Evolutionary conservation across 768 basidiomycete genomes (phyloP), one percentile per base, ranked within the genome.

Genomic region (Russula earlei): DNA sequence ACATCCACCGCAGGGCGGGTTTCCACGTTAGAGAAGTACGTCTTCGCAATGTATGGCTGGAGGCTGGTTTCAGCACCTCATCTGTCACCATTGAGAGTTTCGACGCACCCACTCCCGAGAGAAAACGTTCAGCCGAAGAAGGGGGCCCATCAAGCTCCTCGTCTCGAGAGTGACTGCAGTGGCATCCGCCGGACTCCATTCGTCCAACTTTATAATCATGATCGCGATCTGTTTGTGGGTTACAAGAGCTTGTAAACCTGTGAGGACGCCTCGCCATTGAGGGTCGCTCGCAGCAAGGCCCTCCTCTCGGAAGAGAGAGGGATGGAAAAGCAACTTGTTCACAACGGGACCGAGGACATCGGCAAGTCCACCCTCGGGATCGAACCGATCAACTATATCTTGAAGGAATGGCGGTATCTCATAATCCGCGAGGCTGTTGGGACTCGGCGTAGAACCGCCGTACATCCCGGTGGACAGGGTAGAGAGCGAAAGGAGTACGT

Each of bases 1-100:
- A 95, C 72, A 62, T 95, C 91, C 15, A 75, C 77, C 12, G 79
- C 75, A 33, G 79, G 76, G 38, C 89, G 80, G 52, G 85, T 84
- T n/a, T 83, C 83, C 0, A 89, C 82, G 29, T 94, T 85, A 0
- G 90, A 82, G 70, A 96, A 98, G 66, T 94, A 96, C 0, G 81
- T 78, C 56, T 79, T 74, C 3, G 85, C 78, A 51, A 97, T 81
- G 11, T 71, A 71, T 10, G 90, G 90, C 94, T 94, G 64, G 22
- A 43, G 25, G 36, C 48, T 54, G 25, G 49, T 60, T 49, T 63
- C 53, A 37, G 25, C 36, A 22, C 49, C 43, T 25, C 29, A 52
- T 43, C 52, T 8, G 42, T 5, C 44, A 46, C 40, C 31, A 17
- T 34, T 44, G 34, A 56, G 33, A 8, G 24, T 6, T 14, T 56